These are phyloP conservation scores for Neocallimastix lanati DNA, from an alignment of 192 early-diverging fungal genomes.

Conservation along the genomic window DNA sequence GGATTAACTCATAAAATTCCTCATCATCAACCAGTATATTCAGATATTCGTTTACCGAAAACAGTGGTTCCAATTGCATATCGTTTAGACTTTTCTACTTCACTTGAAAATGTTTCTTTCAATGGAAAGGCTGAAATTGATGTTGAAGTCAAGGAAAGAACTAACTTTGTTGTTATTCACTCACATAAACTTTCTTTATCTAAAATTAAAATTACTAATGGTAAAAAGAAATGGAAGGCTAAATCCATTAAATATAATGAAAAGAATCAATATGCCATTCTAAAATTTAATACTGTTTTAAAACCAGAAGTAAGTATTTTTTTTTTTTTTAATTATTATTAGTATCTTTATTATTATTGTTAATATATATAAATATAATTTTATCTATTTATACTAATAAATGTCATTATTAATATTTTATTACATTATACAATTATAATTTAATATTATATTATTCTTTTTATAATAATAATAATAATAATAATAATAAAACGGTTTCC, in stretches of 20 bases:
- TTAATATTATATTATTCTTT: too few species aligned
- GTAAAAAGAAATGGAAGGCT: background rate
- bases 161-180: background rate
- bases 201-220: background rate
- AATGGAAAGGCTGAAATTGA: background rate
- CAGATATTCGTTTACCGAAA: background rate
- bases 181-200: background rate
- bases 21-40: background rate
- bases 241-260: background rate
- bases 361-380: too few species aligned
- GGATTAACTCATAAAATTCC: background rate
- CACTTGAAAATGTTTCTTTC: background rate
- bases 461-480: too few species aligned
- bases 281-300: background rate
- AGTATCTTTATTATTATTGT: too few species aligned
- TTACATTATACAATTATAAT: too few species aligned
- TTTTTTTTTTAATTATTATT: too few species aligned
- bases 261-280: background rate
- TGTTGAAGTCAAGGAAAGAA: background rate
- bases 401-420: too few species aligned
- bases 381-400: too few species aligned
- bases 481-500: too few species aligned
- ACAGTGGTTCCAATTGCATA: background rate
- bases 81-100: background rate
- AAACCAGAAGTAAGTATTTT: background rate